Evolutionary conservation across 106 monocot species (phyloP).

Genomic region (Acorus gramineus): DNA sequence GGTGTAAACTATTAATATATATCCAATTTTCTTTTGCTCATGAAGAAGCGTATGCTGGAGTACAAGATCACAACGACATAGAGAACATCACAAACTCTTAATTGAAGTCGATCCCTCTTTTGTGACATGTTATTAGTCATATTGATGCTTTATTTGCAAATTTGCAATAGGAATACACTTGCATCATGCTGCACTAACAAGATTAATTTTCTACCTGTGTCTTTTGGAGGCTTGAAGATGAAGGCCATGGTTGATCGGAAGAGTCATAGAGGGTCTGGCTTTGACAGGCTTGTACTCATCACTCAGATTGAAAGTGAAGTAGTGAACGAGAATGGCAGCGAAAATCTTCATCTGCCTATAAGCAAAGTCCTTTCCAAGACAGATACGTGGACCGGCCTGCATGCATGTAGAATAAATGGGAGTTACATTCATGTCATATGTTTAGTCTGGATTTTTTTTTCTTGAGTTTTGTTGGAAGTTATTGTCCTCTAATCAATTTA

Average conservation of each 20-base stretch:
- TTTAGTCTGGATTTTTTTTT: too few species aligned
- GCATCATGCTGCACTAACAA: background rate
- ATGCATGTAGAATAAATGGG: background rate
- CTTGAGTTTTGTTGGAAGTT: too few species aligned
- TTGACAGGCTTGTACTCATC: slow-evolving; percentile 16
- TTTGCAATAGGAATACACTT: background rate
- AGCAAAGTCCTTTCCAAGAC: slow-evolving; percentile 59
- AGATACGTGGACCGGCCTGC: slow-evolving; percentile 42
- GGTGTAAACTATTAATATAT: too few species aligned
- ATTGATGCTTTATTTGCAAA: background rate
- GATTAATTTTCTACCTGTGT: background rate
- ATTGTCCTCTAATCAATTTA: too few species aligned
- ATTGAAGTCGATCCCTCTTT: too few species aligned
- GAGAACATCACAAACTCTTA: too few species aligned
- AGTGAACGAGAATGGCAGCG: slow-evolving; percentile 31
- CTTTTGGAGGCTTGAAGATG: slow-evolving; percentile 24
- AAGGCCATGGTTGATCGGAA: slow-evolving; percentile 42
- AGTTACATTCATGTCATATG: slow-evolving; percentile 1
- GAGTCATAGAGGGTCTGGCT: slow-evolving; percentile 37
- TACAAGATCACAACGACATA: too few species aligned
- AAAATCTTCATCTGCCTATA: slow-evolving; percentile 64
- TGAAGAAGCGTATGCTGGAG: too few species aligned
- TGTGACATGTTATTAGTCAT: too few species aligned
- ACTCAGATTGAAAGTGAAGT: slow-evolving; percentile 36
- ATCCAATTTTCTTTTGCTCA: too few species aligned